Conservation (phyloP, 345 rosid genomes). For the Tarenaya hassleriana region DNA sequence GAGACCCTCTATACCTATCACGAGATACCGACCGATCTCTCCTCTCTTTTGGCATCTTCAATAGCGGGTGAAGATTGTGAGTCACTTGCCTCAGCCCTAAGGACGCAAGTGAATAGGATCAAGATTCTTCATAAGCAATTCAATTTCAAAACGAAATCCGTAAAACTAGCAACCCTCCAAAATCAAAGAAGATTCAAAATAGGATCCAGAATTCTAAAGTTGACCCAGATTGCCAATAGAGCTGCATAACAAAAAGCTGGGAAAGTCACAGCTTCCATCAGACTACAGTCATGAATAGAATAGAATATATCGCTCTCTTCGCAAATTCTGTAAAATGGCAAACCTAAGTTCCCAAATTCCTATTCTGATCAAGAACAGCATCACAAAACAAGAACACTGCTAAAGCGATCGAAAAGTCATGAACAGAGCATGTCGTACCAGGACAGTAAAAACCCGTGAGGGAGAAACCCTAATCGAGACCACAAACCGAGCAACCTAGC, state of each 20-base stretch:
- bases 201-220: neutral
- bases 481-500: no score
- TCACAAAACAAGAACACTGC: no score
- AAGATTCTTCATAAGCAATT: neutral
- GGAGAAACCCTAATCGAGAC: neutral
- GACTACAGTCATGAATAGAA: neutral
- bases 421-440: no score
- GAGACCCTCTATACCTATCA: constrained; percentile 51
- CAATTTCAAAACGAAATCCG: neutral
- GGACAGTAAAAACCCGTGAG: neutral
- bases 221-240: neutral
- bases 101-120: neutral
- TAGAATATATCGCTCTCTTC: neutral
- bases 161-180: neutral
- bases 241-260: neutral
- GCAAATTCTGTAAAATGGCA: neutral
- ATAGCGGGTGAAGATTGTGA: neutral
- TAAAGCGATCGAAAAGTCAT: no score
- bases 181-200: neutral
- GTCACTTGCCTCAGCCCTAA: neutral
- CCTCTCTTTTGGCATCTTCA: constrained; percentile 65
- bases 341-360: neutral
- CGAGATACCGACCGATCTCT: constrained; percentile 56
- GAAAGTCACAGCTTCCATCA: neutral
- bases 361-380: no score